Base-by-base conservation (phyloP, 2,329 filamentous ascomycete species). In the Beauveria scarabaeidicola region DNA sequence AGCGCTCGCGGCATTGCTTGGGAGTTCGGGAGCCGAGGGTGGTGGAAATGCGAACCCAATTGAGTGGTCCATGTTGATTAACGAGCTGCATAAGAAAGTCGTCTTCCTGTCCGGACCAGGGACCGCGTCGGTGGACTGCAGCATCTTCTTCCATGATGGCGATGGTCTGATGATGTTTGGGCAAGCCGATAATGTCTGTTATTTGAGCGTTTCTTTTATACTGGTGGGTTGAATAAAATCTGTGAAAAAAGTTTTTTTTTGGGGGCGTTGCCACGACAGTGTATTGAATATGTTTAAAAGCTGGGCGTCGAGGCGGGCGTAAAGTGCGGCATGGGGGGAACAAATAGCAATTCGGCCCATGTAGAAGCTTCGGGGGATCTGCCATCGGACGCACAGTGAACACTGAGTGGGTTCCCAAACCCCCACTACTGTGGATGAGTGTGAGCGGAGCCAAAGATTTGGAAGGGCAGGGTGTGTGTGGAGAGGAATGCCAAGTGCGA, bases 1-100 rank as follows among this genome's bases (percentile, higher is more conserved):
- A 97, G 52, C 93, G 83, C 76, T 97, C 93, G 61, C 93, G 86
- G 73, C 93, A 97, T 77, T 97, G 93, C 78, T 97, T 97, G 57
- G 93, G 88, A 25, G 90, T 90, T 63, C 93, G 84, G 27, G 88
- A 86, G 61, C 83, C 81, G 67, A 97, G 86, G 65, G 86, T 80
- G 58, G 86, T 78, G 32, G 92, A 86, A 68, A 97, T 95, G 64
- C 85, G 83, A 15, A 96, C 91, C 93, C 93, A 97, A 80, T 96
- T 94, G 71, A 89, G 82, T 36, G 89, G 81, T 36, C 90, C 89
- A 72, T 90, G 85, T 55, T 80, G 78, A 52, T 82, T 78, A 63
- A 95, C 88, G 25, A 93, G 82, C 61, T 83, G 78, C 65, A 91
- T 79, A 25, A 96, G 81, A 62, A 82, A 78, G 53, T 79, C 75